Evolutionary conservation across 257 asterid genomes (phyloP).

Genomic region (Petrea volubilis): DNA sequence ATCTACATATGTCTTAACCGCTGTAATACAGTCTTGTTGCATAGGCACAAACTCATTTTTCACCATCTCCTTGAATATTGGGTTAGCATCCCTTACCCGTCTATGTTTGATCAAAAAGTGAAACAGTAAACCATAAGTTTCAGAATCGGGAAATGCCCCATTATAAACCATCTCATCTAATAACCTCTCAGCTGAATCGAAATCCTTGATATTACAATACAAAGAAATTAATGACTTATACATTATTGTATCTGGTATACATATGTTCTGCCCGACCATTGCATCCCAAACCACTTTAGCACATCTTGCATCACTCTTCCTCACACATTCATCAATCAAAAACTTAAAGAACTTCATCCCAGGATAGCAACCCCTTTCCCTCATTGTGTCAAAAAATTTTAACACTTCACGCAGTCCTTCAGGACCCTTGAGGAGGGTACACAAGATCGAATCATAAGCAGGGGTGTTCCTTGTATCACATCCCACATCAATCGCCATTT

Average conservation of each 20-base stretch:
- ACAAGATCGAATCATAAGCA: constrained; percentile 65
- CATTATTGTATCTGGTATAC: constrained; percentile 45
- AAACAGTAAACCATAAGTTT: constrained; percentile 52
- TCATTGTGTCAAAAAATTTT: constrained; percentile 39
- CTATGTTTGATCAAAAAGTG: constrained; percentile 50
- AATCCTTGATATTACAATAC: constrained; percentile 54
- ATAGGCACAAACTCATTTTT: constrained; percentile 66
- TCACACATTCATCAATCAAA: constrained; percentile 57
- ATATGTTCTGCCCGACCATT: constrained; percentile 47
- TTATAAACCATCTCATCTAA: constrained; percentile 64
- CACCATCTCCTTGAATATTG: constrained; percentile 67
- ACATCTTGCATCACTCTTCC: constrained; percentile 47
- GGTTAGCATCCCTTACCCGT: constrained; percentile 55
- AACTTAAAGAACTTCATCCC: constrained; percentile 60
- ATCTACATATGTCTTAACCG: constrained; percentile 43
- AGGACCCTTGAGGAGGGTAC: constrained; percentile 52
- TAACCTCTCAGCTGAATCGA: constrained; percentile 42
- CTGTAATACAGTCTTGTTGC: constrained; percentile 49
- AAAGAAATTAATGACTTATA: constrained; percentile 54
- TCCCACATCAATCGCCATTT: constrained; percentile 64
- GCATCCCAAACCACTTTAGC: constrained; percentile 57
- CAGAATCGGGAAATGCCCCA: constrained; percentile 68
- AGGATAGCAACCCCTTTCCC: constrained; percentile 53
- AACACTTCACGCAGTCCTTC: constrained; percentile 55
- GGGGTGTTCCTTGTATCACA: constrained; percentile 51